These are phyloP conservation scores for Bryoerythrophyllum caledonicum DNA, from an alignment of 225 moss, liverwort and hornwort genomes.

Conservation along the genomic window DNA sequence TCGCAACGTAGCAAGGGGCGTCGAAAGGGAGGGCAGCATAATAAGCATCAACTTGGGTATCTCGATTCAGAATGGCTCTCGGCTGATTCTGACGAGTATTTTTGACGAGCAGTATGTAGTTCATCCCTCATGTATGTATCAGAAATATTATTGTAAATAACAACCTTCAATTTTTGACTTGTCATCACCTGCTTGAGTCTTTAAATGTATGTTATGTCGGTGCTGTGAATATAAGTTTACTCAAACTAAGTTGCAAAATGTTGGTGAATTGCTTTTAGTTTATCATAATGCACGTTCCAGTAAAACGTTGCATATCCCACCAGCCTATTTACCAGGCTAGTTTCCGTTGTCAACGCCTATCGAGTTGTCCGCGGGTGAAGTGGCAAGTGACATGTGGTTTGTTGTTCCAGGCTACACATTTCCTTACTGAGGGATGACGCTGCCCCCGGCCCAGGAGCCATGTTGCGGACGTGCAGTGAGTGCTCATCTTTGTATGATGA, in stretches of 20 bases:
- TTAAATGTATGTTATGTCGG: not conserved
- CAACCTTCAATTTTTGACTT: not conserved
- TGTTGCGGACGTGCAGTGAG: too few relatives aligned
- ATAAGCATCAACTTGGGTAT: slow-evolving; percentile 7
- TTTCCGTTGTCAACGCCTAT: too few relatives aligned
- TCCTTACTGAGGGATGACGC: too few relatives aligned
- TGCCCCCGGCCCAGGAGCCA: too few relatives aligned
- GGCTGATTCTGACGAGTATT: slow-evolving; percentile 27
- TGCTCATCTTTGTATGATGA: not conserved
- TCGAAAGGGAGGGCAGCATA: not conserved
- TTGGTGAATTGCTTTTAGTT: too few relatives aligned
- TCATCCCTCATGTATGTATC: not conserved
- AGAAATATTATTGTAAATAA: not conserved
- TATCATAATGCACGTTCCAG: too few relatives aligned
- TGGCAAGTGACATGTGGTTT: not conserved
- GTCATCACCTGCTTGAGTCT: not conserved
- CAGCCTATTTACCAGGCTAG: too few relatives aligned
- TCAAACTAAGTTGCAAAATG: too few relatives aligned
- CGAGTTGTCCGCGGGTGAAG: not conserved
- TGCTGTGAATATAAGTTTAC: too few relatives aligned
- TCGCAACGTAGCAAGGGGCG: slow-evolving; percentile 11
- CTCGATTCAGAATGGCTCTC: slow-evolving; percentile 21
- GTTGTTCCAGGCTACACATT: not conserved
- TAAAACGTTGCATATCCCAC: too few relatives aligned
- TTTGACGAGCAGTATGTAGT: not conserved